Evolutionary conservation across 2,329 filamentous ascomycete genomes (phyloP).

Genomic region (Xylariaceae sp.): DNA sequence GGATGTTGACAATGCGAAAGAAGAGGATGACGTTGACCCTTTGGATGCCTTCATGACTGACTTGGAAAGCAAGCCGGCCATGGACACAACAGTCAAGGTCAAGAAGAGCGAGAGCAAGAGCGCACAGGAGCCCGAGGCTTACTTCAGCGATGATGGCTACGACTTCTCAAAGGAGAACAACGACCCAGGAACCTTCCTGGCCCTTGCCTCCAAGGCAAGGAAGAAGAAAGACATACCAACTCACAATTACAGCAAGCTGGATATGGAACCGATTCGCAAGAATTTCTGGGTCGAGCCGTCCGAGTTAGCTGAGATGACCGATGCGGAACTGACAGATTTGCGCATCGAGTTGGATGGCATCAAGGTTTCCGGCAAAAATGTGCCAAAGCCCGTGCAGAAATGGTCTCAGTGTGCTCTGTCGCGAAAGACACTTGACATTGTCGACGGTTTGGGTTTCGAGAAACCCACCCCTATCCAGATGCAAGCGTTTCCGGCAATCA

Average conservation of each 20-base stretch:
- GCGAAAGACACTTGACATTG: slow-evolving; percentile 77
- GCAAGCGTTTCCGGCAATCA: slow-evolving; percentile 88
- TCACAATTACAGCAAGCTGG: slow-evolving; percentile 78
- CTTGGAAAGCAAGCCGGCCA: slow-evolving; percentile 38
- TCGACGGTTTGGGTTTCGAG: slow-evolving; percentile 74
- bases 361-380: slow-evolving; percentile 80
- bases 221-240: slow-evolving; percentile 95
- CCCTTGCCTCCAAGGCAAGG: slow-evolving; percentile 50
- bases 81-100: slow-evolving; percentile 22
- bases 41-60: slow-evolving; percentile 95
- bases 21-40: slow-evolving; percentile 72
- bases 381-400: slow-evolving; percentile 89
- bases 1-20: slow-evolving; percentile 55
- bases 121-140: slow-evolving; percentile 66
- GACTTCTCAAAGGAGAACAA: slow-evolving; percentile 41
- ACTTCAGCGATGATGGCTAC: slow-evolving; percentile 81
- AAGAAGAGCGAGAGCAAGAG: slow-evolving; percentile 38
- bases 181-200: slow-evolving; percentile 41
- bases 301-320: slow-evolving; percentile 74
- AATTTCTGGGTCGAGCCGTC: slow-evolving; percentile 90
- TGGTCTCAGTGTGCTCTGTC: slow-evolving; percentile 94
- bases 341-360: slow-evolving; percentile 89
- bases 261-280: slow-evolving; percentile 81
- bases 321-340: slow-evolving; percentile 74
- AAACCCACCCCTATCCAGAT: slow-evolving; percentile 90